Evolutionary conservation across 805 yeast species (phyloP), one percentile per base, ranked within the genome.

Genomic region (Diddensiella santjacobensis): DNA sequence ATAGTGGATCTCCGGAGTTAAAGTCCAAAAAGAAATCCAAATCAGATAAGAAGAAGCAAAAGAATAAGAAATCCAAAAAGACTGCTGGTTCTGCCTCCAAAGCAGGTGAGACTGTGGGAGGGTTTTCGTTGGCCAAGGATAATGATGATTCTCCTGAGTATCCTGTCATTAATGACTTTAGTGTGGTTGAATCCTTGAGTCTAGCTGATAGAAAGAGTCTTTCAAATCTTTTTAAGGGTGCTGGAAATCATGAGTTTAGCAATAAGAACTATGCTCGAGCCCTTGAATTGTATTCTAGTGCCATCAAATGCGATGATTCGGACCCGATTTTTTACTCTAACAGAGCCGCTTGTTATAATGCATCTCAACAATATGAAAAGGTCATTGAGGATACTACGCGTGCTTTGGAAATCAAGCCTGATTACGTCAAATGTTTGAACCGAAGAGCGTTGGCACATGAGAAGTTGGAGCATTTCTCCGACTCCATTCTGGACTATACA

Each of bases 361-460:
- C 95, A 5, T 72, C 87, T 57, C 79, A 81, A 55, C 79, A 89
- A 53, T 81, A 80, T 64, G 88, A 87, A 59, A 83, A 88, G 65
- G 96, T 90, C 41, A 77, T 93, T 54, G 86, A 81, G 58, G 96
- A 89, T 66, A 85, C 96, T 49, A 80, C 96, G 18, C 78, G 76
- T 52, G 99, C 98, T 23, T 76, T 93, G 60, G 77, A 81, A 59
- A 71, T 91, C 60, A 85, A 88, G 66, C 96, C 96, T 10, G 91
- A 85, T 65, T 91, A 93, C 71, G 73, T 87, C 61, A 93, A 93
- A 72, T 93, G 97, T 68, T 74, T 89, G 54, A 72, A 87, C 61
- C 87, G 99, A 71, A 84, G 99, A 69, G 96, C 96, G 29, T 80
- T 83, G 57, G 95, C 97, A 26, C 84, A 84, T 66, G 99, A 93